Base-by-base conservation (phyloP, 352 stramenopile species). In the Phytopythium vexans region DNA sequence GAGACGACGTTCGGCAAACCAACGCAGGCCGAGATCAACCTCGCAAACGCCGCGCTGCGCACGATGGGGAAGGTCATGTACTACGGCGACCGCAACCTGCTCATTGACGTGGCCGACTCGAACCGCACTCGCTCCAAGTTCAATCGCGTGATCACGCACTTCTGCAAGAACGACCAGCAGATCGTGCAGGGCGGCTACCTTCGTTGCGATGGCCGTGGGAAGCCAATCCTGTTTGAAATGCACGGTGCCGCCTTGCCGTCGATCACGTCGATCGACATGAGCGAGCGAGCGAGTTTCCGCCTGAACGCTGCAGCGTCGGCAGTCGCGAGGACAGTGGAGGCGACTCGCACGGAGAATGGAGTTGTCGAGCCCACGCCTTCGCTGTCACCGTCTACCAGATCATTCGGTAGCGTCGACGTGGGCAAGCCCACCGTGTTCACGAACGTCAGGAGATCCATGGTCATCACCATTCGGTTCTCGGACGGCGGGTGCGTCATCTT, bases 91-190 rank as follows among this genome's bases (percentile, higher is more conserved):
- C 54, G 54, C 0, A 90, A 92, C 40, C 59, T 94, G 8, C 74
- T 90, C 31, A 89, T 94, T 40, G 76, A 91, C 49, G 81, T 94
- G 7, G 80, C 70, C 1, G 77, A 94, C 61, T 92, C 82, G 51
- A 92, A 94, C 46, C 82, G 84, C 7, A 60, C 86, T 27, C 77
- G 80, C 16, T 89, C 77, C 39, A 92, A 90, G 60, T 91, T 94
- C 56, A 91, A 94, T 36, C 82, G 79, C 34, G 74, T 94, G 21
- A 77, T 94, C 44, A 92, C 82, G 10, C 79, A 90, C 50, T 89
- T 83, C 36, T 75, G 75, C 54, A 91, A 92, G 62, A 78, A 75
- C 40, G 83, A 88, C 39, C 44, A 71, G 32, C 52, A 64, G 3
- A 55, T 64, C n/a, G 77, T 87, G 0, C 77, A 82, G 52, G 83